phyloP scores from a whole-genome alignment of 2,329 filamentous ascomycete species.

The Fusarium paranaense region DNA sequence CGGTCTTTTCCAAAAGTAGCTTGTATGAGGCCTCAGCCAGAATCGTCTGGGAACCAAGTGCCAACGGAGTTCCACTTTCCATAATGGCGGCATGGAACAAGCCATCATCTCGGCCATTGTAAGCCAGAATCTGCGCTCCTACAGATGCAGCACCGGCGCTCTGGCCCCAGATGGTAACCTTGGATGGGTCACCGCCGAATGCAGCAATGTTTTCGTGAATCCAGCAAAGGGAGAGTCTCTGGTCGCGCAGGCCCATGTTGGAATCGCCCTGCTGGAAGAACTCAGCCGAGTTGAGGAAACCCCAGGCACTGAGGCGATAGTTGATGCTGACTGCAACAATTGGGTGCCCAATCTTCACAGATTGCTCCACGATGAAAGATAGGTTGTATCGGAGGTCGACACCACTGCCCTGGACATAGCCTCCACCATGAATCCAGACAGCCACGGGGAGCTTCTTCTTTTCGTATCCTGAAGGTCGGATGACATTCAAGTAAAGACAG shows the following conservation, averaged over 20 bases:
- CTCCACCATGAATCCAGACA: conserved; percentile 50
- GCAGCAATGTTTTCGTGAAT: conserved; percentile 58
- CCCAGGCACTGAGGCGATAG: conserved; percentile 48
- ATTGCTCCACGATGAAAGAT: conserved; percentile 64
- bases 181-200: conserved; percentile 58
- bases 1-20: conserved; percentile 2
- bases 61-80: conserved; percentile 16
- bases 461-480: conserved; percentile 21
- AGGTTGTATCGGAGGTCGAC: conserved; percentile 67
- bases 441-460: conserved; percentile 26
- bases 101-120: conserved; percentile 18
- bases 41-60: conserved; percentile 2
- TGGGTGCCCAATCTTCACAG: conserved; percentile 50
- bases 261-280: conserved; percentile 53
- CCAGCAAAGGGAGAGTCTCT: conserved; percentile 60
- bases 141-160: conserved; percentile 24
- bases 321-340: conserved; percentile 36
- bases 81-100: conserved; percentile 23
- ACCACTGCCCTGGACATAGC: conserved; percentile 53
- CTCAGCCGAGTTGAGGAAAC: conserved; percentile 60
- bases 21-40: conserved; percentile 8
- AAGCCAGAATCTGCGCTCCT: conserved; percentile 24
- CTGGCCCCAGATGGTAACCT: conserved; percentile 57
- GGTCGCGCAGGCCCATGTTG: conserved; percentile 63
- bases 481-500: conserved; percentile 30